Base-by-base conservation (phyloP, 2,329 filamentous ascomycete genomes). In the Colletotrichum orchidophilum region DNA sequence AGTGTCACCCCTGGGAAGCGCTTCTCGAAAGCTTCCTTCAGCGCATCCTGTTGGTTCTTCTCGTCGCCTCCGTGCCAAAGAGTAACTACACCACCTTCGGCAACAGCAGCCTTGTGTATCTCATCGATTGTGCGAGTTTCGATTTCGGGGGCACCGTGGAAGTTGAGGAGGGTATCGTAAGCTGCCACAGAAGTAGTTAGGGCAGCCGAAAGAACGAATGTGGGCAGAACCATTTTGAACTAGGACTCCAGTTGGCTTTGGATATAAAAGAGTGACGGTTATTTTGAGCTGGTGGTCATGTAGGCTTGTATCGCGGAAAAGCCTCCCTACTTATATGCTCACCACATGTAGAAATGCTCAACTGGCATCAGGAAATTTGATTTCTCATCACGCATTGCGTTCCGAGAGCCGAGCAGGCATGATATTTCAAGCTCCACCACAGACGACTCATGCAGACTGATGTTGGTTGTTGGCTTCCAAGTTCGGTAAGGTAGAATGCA, bases 31-130 rank as follows among this genome's bases (percentile, higher is more conserved):
- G 80, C 80, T 4, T 76, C 53, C 74, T 84, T 86, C 15, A 87
- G 71, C 1, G 13, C 27, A 62, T 83, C 75, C 42, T 82, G 81
- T 59, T 85, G 82, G 53, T 74, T 76, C 27, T 73, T 73, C 68
- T 87, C 84, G 46, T 87, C 85, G n/a, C 85, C 86, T 2, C 85
- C 86, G 50, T 85, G 84, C 83, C 83, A 86, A 3, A 83, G 66
- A 0, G 83, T 87, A 5, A 88, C 80, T 1, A 81, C 76, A 3
- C 81, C 82, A 3, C 83, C 82, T 58, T 88, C 87, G 1, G 80
- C 78, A 24, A 87, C 74, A 0, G 87, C 87, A 6, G 85, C 85
- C 42, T 83, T 63, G 75, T 89, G 81, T 9, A 89, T 85, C 55
- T 87, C 79, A 18, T 88, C 85, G 1, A 88, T 73, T 1, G 81